Base-by-base conservation (phyloP, 805 yeast species). In the Candida rishiriensis region DNA sequence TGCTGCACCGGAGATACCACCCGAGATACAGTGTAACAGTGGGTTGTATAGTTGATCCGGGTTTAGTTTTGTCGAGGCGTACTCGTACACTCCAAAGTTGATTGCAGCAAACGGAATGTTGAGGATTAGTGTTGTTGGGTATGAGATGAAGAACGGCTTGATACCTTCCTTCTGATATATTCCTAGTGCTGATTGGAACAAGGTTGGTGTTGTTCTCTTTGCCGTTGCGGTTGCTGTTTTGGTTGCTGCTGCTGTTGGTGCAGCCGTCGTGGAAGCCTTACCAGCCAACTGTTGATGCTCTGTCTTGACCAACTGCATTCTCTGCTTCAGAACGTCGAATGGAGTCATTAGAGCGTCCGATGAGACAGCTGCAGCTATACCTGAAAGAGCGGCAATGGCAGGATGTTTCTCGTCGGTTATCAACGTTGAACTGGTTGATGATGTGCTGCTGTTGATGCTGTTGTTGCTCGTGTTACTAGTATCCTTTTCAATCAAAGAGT, bases 331-430 rank as follows among this genome's bases (percentile, higher is more conserved):
- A 26, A 91, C 95, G 60, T 91, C 99, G 59, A 91, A 91, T 29
- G 99, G 99, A 50, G 93, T 91, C 98, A 91, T 91, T 53, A 93
- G 72, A 2, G 97, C 97, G 65, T 91, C 98, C 3, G 91, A 83
- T 1, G 93, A 86, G n/a, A 81, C 79, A 3, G 97, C 91, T 14
- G 97, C 98, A 10, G 86, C 82, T 10, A 89, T 85, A 49, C 98
- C 99, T 12, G 96, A 90, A 18, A 81, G 57, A 15, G 95, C 84
- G 5, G 96, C 91, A 52, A 87, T 83, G 32, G 85, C 55, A 16
- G 97, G 93, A 59, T 87, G 91, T 58, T 81, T 79, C 54, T 75
- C 82, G 57, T 75, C 79, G 28, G 84, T 78, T 49, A 78, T 79
- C 32, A 75, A 64, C 10, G 69, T 62, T 28, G 68, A 48, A 4